Evolutionary conservation across 2,329 filamentous ascomycete genomes (phyloP), one percentile per base, ranked within the genome.

Genomic region (Arthroderma uncinatum): DNA sequence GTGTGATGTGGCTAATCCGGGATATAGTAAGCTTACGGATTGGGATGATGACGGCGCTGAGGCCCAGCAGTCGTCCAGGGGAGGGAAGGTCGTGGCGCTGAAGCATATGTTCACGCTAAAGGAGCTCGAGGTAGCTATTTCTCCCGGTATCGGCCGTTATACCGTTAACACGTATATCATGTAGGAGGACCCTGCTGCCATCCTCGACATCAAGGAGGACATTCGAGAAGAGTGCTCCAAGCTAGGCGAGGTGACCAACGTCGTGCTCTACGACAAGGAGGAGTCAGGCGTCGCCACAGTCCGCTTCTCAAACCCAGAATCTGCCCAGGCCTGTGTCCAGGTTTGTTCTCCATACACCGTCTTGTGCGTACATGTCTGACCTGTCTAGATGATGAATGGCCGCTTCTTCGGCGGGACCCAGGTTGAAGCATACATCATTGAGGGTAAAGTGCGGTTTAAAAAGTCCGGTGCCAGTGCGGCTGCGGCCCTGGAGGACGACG

Each of bases 121-220:
- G 60, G 89, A 95, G 73, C 78, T 97, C 25, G 84, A 90, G 64
- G 76, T 76, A 62, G 52, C 66, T 54, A 33, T 5, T 23, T n/a
- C n/a, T n/a, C n/a, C n/a, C n/a, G n/a, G n/a, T n/a, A n/a, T n/a
- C n/a, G n/a, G n/a, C n/a, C n/a, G 28, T 21, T 2, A 33, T 14
- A 21, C 21, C 25, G 23, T 30, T 42, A 40, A 23, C 4, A 23
- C 25, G n/a, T 8, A 28, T 14, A n/a, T 33, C 28, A 30, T 30
- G 54, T 12, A 78, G 64, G 87, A 94, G 67, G 91, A 97, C 65
- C 83, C 87, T 1, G 83, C 84, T 0, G 87, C 86, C 1, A 80
- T 94, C 59, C 76, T 94, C 37, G 92, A 97, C 61, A 95, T 97
- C 74, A 94, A 94, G 68, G 87, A 95, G 69, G 93, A 98, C 68